phyloP scores from a whole-genome alignment of 495 filamentous ascomycete species.

The Tuber calosporum region DNA sequence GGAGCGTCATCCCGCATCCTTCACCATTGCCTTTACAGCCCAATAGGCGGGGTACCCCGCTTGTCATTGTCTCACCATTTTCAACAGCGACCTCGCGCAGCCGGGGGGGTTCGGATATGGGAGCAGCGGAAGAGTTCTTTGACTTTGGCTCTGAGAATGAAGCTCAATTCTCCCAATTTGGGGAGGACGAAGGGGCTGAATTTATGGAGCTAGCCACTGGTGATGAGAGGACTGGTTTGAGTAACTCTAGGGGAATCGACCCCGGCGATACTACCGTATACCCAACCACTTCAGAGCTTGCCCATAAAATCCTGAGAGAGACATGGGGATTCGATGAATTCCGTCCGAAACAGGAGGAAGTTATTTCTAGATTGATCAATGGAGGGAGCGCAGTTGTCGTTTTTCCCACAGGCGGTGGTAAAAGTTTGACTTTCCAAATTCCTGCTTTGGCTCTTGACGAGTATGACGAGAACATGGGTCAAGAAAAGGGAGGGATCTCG shows the following conservation, averaged over 20 bases:
- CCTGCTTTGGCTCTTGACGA: constrained; percentile 52
- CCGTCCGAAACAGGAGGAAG: constrained; percentile 51
- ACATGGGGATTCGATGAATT: constrained; percentile 49
- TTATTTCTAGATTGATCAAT: constrained; percentile 47
- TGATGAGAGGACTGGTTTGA: neutral
- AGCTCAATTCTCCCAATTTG: neutral
- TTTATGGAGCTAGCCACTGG: neutral
- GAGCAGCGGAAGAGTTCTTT: neutral
- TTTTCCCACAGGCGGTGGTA: constrained; percentile 57
- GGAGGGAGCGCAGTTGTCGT: constrained; percentile 51
- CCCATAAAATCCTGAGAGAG: constrained; percentile 43
- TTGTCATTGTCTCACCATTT: neutral
- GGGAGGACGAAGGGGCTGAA: neutral
- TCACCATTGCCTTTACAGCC: neutral
- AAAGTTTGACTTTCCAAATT: constrained; percentile 54
- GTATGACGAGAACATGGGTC: constrained; percentile 42
- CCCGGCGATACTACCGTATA: constrained; percentile 1
- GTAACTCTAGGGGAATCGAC: neutral
- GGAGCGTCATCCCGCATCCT: neutral
- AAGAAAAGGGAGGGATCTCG: constrained; percentile 43
- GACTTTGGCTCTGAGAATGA: neutral
- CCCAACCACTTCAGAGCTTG: constrained; percentile 26
- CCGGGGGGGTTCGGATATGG: neutral
- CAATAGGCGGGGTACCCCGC: neutral
- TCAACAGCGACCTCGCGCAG: neutral